Conservation (phyloP, 176 grass and related monocot species). For the Oryza punctata region DNA sequence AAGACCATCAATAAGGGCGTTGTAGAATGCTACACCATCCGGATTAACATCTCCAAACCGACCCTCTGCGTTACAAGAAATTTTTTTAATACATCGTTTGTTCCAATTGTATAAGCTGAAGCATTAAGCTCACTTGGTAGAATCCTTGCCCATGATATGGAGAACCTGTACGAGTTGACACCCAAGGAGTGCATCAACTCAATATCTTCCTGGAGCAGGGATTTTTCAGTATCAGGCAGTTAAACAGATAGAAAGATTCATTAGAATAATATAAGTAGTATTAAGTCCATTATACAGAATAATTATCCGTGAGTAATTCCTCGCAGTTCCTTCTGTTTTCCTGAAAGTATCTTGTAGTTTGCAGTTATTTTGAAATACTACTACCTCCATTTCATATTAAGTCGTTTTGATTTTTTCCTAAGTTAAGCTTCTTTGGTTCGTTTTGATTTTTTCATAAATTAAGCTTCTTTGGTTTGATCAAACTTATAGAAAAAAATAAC, state of each 20-base stretch:
- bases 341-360: background rate
- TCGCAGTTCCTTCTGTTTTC: background rate
- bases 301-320: background rate
- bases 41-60: constrained; percentile 55
- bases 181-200: constrained; percentile 58
- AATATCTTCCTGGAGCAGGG: constrained; percentile 57
- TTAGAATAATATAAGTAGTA: background rate
- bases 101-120: background rate
- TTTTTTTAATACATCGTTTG: background rate
- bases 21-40: constrained; percentile 57
- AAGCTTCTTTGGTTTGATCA: no score
- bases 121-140: constrained; percentile 55
- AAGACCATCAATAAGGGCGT: constrained; percentile 48
- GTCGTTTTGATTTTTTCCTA: no score
- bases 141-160: constrained; percentile 73
- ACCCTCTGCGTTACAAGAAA: constrained; percentile 33
- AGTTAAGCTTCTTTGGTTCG: no score
- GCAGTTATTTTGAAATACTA: constrained; percentile 28
- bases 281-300: background rate
- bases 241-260: background rate
- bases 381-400: background rate
- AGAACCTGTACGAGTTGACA: constrained; percentile 75
- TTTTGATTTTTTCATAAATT: no score
- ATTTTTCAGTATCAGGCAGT: background rate
- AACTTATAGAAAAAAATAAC: no score